Evolutionary conservation across 1,284 basidiomycete genomes (phyloP).

Genomic region (Testicularia cyperi): DNA sequence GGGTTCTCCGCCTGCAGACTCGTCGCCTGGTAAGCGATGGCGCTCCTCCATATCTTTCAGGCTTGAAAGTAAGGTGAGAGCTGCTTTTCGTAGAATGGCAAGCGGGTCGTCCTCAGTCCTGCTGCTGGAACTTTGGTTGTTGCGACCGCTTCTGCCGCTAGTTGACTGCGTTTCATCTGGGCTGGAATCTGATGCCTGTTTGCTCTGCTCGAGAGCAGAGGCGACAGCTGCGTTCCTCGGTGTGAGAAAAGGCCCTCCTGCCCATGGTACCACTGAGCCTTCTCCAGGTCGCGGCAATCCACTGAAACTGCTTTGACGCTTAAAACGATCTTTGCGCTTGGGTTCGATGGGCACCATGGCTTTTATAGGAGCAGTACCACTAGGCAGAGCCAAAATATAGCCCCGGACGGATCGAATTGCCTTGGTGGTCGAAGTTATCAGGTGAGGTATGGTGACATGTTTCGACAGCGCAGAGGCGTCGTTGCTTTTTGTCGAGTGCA

Average conservation of each 20-base stretch:
- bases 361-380: slow-evolving; percentile 5
- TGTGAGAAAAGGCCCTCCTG: no score
- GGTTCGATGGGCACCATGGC: slow-evolving; percentile 14
- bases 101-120: slow-evolving; percentile 67
- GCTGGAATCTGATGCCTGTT: no score
- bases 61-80: slow-evolving; percentile 73
- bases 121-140: no score
- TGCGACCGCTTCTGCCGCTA: no score
- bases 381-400: slow-evolving; percentile 39
- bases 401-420: slow-evolving; percentile 42
- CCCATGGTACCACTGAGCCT: no score
- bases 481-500: no score
- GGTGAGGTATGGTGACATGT: no score
- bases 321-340: slow-evolving; percentile 23
- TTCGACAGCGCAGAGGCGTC: no score
- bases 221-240: no score
- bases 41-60: slow-evolving; percentile 66
- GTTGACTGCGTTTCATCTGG: no score
- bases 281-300: slow-evolving; percentile 18
- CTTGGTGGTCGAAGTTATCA: slow-evolving; percentile 27
- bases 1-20: no score
- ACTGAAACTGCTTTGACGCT: slow-evolving; percentile 38
- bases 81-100: slow-evolving; percentile 69
- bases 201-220: no score
- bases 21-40: background rate